These are phyloP conservation scores for Trichodelitschia bisporula DNA, from an alignment of 495 filamentous ascomycete species.

Conservation along the genomic window DNA sequence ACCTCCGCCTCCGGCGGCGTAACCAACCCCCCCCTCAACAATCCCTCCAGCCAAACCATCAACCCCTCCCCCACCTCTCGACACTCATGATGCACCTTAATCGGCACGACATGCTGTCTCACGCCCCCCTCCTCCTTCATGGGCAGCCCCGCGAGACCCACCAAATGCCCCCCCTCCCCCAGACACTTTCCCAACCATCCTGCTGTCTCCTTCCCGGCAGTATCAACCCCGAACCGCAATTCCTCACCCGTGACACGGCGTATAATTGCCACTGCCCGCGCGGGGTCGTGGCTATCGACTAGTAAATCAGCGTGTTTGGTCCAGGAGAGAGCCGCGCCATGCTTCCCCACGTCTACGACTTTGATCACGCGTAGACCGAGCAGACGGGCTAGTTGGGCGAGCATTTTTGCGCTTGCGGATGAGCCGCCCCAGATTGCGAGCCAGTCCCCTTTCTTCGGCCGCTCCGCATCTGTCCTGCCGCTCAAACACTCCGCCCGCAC, in stretches of 20 bases:
- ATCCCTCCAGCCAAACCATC: too few relatives aligned
- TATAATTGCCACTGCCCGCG: background rate
- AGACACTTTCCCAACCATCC: too few relatives aligned
- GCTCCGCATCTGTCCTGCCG: background rate
- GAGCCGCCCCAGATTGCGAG: background rate
- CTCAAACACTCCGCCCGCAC: background rate
- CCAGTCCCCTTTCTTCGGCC: background rate
- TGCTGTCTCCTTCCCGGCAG: constrained; percentile 23
- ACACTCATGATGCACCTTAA: too few relatives aligned
- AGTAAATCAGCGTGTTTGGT: background rate
- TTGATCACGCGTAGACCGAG: background rate
- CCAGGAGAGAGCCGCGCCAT: background rate
- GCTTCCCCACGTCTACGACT: background rate
- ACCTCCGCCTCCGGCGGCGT: too few relatives aligned
- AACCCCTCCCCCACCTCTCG: too few relatives aligned
- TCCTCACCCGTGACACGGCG: background rate
- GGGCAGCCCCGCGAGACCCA: too few relatives aligned
- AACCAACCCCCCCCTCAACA: too few relatives aligned
- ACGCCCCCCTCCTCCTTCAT: too few relatives aligned
- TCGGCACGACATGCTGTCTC: too few relatives aligned
- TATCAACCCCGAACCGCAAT: background rate
- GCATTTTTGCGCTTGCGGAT: background rate
- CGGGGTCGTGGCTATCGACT: background rate
- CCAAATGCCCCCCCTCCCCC: too few relatives aligned
- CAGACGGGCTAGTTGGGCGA: background rate